Evolutionary conservation across 148 eudicot species (phyloP), one percentile per base, ranked within the genome.

Genomic region (Heliosperma pusillum): DNA sequence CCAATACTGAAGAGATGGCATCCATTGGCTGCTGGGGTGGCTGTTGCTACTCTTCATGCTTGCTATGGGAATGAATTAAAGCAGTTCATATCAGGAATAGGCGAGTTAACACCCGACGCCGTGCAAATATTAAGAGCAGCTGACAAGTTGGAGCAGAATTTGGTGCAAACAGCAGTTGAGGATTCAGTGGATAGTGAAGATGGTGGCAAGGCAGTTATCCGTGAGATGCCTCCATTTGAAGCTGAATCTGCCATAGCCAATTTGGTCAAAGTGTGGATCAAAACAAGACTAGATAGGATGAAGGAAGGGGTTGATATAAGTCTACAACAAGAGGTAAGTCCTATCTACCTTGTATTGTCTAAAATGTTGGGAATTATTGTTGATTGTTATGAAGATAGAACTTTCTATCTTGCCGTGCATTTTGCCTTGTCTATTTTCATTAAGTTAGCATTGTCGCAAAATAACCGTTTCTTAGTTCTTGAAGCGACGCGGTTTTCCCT

Each of bases 141-240:
- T 62, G 96, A 95, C 77, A 89, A 95, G 84, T 79, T 95, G 78
- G 99, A 95, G 86, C 86, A 95, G 85, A 92, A 92, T 83, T 91
- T 95, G 63, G 99, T 95, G 75, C 91, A 81, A 55, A 95, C 92
- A 70, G 99, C 97, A 25, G 99, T 95, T 52, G 99, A 95, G 83
- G 99, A 95, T 89, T 92, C 99, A 15, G 99, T 95, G 55, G 97
- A 95, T 64, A 89, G 97, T 75, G 97, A 95, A 45, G 99, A 95
- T 88, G 99, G 99, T 60, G 99, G 96, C 55, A 95, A 95, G 85
- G 99, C 91, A 74, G 87, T 95, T 55, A 95, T 95, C 40, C 93
- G 96, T 72, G 99, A 95, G 80, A 95, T 95, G 99, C 99, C 97
- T 78, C 99, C 99, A 65, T 95, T 71, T 86, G 99, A 95, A 78